Base-by-base conservation (phyloP, 2,329 filamentous ascomycete species). In the Madurella fahalii region DNA sequence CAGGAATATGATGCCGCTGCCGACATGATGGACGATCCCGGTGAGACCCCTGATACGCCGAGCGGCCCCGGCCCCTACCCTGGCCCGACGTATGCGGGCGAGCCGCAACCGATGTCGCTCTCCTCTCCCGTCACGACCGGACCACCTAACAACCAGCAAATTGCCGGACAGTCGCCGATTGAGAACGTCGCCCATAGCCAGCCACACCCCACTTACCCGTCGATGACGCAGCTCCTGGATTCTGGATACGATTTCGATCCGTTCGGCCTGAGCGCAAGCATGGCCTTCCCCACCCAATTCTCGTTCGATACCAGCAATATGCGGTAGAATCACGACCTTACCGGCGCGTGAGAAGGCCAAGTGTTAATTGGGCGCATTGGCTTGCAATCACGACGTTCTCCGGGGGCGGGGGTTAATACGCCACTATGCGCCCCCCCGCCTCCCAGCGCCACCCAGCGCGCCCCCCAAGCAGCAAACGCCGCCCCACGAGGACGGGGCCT, bases 1-100 rank as follows among this genome's bases (percentile, higher is more conserved):
- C 91, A 95, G 80, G 93, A 97, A 77, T 97, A 96, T 75, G 92
- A 96, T 71, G 87, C 90, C 52, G 89, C 90, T 74, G 83, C 83
- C 70, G 90, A 93, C 66, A 89, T 95, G 80, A 84, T 95, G 71
- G 92, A 96, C 66, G 89, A 95, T 58, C 76, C 85, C 62, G 86
- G 89, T 56, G 64, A 82, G 85, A 57, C 61, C 12, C 64, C 69
- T 61, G 86, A 90, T 58, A 83, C 84, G 11, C 81, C 86, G 2
- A 74, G 70, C 52, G 85, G 84, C 41, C 81, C 85, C 43, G 83
- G 83, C 13, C 81, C 85, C 9, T 93, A 89, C 64, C 75, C 82
- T 12, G 75, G 77, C 57, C 73, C 75, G 54, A 78, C 81, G 67
- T 81, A 83, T 58, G 65, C 69, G 42, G 68, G 73, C 18, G 70